Conservation (phyloP, 345 rosid species). For the Diplotaxis tenuifolia region DNA sequence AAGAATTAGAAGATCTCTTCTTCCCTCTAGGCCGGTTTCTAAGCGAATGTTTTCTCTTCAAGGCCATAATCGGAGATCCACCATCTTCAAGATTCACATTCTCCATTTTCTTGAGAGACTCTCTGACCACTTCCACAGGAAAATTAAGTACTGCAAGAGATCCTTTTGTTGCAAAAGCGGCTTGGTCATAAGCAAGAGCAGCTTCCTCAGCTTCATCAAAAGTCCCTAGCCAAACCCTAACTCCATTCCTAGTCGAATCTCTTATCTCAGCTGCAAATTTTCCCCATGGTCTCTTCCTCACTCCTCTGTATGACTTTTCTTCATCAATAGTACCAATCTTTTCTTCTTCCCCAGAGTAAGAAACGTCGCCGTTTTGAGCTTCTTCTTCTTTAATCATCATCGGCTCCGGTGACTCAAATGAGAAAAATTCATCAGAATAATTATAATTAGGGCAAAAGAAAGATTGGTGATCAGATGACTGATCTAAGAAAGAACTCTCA, state of each 20-base stretch:
- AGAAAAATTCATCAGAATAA: slow-evolving; percentile 45
- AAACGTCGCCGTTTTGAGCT: slow-evolving; percentile 30
- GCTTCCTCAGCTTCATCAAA: slow-evolving; percentile 71
- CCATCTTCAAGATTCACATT: slow-evolving; percentile 46
- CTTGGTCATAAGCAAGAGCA: slow-evolving; percentile 77
- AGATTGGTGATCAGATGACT: slow-evolving; percentile 30
- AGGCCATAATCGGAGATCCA: slow-evolving; percentile 64
- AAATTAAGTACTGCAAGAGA: slow-evolving; percentile 59
- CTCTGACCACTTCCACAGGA: slow-evolving; percentile 49
- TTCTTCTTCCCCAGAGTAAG: slow-evolving; percentile 41
- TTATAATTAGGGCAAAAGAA: slow-evolving; percentile 40
- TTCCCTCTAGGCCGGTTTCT: slow-evolving; percentile 42
- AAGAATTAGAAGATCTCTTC: slow-evolving; percentile 26
- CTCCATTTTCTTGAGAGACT: slow-evolving; percentile 55
- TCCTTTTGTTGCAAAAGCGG: slow-evolving; percentile 62
- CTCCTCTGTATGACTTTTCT: slow-evolving; percentile 57
- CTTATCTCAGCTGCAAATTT: slow-evolving; percentile 77
- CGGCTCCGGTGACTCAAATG: slow-evolving; percentile 39
- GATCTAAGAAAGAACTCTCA: slow-evolving; percentile 31
- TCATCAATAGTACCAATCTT: slow-evolving; percentile 31
- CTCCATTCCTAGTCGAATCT: slow-evolving; percentile 61
- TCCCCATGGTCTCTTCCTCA: slow-evolving; percentile 76
- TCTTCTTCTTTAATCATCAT: slow-evolving; percentile 26
- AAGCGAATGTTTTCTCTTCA: slow-evolving; percentile 55
- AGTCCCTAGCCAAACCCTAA: slow-evolving; percentile 77